A percentile compares a stretch with the other conserved stretches of the same genome.
These are phyloP conservation scores for Ceratorhiza oryzae-sativae DNA, from an alignment of 1,284 basidiomycete species.

Conservation along the genomic window DNA sequence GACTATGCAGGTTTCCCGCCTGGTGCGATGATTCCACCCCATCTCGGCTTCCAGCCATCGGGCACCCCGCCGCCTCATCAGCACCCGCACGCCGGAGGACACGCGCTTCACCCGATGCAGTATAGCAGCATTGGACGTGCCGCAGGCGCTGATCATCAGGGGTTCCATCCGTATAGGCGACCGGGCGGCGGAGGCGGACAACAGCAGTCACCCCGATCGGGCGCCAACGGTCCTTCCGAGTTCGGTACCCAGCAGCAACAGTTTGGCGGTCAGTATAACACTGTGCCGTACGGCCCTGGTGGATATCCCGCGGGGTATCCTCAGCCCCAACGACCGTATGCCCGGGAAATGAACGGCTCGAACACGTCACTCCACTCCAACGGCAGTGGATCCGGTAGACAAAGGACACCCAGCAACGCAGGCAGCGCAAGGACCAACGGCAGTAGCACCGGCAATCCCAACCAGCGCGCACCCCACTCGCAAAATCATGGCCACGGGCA, in stretches of 20 bases:
- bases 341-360: slow-evolving; percentile 53
- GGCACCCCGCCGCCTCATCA: slow-evolving; percentile 59
- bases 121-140: slow-evolving; percentile 47
- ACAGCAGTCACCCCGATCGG: neutral
- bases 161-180: slow-evolving; percentile 39
- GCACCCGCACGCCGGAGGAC: slow-evolving; percentile 50
- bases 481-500: slow-evolving; percentile 13
- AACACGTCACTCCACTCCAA: slow-evolving; percentile 39
- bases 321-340: slow-evolving; percentile 64
- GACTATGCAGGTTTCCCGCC: slow-evolving; percentile 19
- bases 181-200: neutral
- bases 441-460: slow-evolving; percentile 33
- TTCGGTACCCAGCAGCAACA: slow-evolving; percentile 12
- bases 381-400: slow-evolving; percentile 21
- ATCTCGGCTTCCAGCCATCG: slow-evolving; percentile 21
- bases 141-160: slow-evolving; percentile 22
- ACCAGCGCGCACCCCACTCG: slow-evolving; percentile 42
- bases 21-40: slow-evolving; percentile 13
- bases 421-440: slow-evolving; percentile 14
- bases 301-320: slow-evolving; percentile 17
- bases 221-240: neutral
- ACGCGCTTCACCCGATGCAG: slow-evolving; percentile 58
- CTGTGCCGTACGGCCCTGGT: neutral
- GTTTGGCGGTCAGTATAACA: slow-evolving; percentile 15
- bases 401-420: slow-evolving; percentile 14